Evolutionary conservation across 2,329 filamentous ascomycete genomes (phyloP), one percentile per base, ranked within the genome.

Genomic region (Aspergillus thermomutatus): DNA sequence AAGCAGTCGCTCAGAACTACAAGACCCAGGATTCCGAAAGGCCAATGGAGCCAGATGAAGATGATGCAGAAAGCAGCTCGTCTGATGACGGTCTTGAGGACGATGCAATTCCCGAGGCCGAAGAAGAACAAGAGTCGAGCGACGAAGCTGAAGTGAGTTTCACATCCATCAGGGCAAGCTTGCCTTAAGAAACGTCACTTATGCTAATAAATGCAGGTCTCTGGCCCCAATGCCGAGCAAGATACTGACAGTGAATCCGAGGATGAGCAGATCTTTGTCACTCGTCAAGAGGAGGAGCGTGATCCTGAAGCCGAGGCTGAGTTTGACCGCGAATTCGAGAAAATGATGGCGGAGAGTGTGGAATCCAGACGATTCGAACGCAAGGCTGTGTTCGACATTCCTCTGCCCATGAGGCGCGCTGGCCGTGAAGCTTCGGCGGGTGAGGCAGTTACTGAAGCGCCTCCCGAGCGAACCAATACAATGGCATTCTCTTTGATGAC

Each of bases 401-500:
- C 95, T 1, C 79, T 99, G n/a, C 94, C 94, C 0, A 92, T 99
- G 77, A 89, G 91, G 53, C 83, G 83, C 23, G 79, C 77, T 72
- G 80, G 79, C 50, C 87, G 89, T 27, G 89, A 92, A 52, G 68
- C 76, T 3, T 68, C 77, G 31, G 64, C 66, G 21, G 72, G 74
- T 11, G 76, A 78, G 21, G 70, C 71, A 11, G 70, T 72, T 37
- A 66, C 60, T 21, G 66, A 74, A 45, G 62, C 72, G n/a, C 65
- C 69, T 3, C 68, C 71, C 34, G 66, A 68, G 34, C 67, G 69
- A 25, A 66, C 62, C 6, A 79, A 82, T 59, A 97, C 87, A n/a
- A 96, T 97, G 91, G 92, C 94, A 3, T 99, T 99, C 75, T 94
- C 92, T 2, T 82, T 99, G 25, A 83, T 99, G 69, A 99, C 94